Percentiles rank a stretch among this genome's conserved stretches.
Evolutionary conservation across 2,329 filamentous ascomycete species (phyloP).

Genomic region (Delphinella strobiligena): DNA sequence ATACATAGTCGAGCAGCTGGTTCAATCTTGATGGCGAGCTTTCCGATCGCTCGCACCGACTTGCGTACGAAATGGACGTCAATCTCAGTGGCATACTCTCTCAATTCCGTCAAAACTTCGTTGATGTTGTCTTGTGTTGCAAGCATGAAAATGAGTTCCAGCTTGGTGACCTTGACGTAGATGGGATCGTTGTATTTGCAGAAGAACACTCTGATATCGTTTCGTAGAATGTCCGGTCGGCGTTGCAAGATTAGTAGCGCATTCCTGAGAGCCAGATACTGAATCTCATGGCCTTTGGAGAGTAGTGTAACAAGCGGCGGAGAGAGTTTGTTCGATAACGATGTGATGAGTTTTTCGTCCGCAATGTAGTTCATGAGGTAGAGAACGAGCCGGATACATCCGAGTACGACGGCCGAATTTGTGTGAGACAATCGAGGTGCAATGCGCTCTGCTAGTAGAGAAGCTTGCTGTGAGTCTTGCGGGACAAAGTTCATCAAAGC

Average conservation of each 20-base stretch:
- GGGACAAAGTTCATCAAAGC: conserved; percentile 96
- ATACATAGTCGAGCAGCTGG: conserved; percentile 85
- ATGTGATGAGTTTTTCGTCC: conserved; percentile 76
- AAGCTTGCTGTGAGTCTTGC: conserved; percentile 76
- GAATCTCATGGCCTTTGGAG: conserved; percentile 95
- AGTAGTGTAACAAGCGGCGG: conserved; percentile 89
- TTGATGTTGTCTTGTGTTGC: conserved; percentile 92
- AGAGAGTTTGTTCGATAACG: conserved; percentile 82
- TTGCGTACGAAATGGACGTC: conserved; percentile 98
- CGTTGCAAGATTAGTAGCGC: conserved; percentile 87
- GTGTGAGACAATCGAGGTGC: conserved; percentile 92
- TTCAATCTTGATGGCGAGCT: conserved; percentile 97
- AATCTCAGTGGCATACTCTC: conserved; percentile 90
- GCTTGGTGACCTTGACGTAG: conserved; percentile 97
- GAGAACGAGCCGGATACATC: conserved; percentile 88
- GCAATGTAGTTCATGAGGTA: conserved; percentile 99
- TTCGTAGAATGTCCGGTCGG: conserved; percentile 81
- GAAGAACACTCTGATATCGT: conserved; percentile 97
- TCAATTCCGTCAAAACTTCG: conserved; percentile 83
- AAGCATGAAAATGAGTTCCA: conserved; percentile 98
- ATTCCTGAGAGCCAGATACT: conserved; percentile 89
- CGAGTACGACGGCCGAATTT: conserved; percentile 91
- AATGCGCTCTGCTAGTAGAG: conserved; percentile 84
- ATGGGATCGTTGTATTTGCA: conserved; percentile 99
- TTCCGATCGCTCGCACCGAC: conserved; percentile 92